Percentiles rank a stretch among this genome's conserved stretches.
Conservation (phyloP, 176 grass and related monocot species). For the Cymbopogon citratus region DNA sequence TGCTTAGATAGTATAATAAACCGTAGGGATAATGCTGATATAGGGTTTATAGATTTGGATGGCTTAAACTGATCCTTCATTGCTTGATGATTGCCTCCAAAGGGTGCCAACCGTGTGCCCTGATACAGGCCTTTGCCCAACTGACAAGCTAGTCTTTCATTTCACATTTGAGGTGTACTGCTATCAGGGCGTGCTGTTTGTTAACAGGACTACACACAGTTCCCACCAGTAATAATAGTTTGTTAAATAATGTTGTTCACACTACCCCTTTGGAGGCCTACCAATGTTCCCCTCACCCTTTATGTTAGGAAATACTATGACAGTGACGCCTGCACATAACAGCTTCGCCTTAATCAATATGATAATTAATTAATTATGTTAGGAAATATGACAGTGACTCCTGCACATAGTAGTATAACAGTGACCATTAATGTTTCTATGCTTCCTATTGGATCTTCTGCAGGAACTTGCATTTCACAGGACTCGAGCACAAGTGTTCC, state of each 20-base stretch:
- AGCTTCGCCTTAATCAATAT: neutral
- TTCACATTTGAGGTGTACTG: too few relatives aligned
- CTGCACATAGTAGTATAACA: neutral
- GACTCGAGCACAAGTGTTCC: neutral
- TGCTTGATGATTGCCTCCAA: neutral
- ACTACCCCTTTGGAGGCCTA: neutral
- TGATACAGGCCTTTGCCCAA: too few relatives aligned
- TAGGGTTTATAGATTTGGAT: neutral
- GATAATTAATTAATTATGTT: neutral
- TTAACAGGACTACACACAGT: too few relatives aligned
- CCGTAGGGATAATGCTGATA: neutral
- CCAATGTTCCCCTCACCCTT: neutral
- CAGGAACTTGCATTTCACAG: conserved; percentile 9
- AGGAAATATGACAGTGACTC: neutral
- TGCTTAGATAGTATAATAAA: neutral
- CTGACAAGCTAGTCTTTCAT: too few relatives aligned
- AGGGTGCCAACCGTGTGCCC: neutral
- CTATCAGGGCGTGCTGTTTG: too few relatives aligned
- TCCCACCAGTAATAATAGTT: too few relatives aligned
- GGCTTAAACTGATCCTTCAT: neutral
- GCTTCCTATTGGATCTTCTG: neutral
- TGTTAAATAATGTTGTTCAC: neutral
- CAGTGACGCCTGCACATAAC: neutral
- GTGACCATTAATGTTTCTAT: conserved; percentile 1
- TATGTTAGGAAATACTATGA: neutral